These are phyloP conservation scores for Drosera capensis DNA, from an alignment of 148 eudicot genomes.

Conservation along the genomic window DNA sequence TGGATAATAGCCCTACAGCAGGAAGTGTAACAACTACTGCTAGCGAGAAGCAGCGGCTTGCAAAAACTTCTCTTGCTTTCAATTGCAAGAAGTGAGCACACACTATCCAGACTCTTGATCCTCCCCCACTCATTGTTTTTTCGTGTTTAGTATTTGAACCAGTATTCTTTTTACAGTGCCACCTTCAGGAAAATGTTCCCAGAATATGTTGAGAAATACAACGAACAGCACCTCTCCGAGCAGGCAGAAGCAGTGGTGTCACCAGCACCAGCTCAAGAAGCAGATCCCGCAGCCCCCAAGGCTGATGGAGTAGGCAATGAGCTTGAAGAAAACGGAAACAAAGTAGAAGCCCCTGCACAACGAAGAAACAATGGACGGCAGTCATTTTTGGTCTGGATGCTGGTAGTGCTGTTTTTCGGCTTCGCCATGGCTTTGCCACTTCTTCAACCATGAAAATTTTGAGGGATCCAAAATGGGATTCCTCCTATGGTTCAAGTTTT, in stretches of 20 bases:
- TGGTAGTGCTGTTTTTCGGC: conserved; percentile 54
- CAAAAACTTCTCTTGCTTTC: conserved; percentile 81
- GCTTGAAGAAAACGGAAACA: conserved; percentile 13
- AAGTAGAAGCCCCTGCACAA: conserved; percentile 23
- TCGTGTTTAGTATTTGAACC: not conserved
- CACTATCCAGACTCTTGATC: not conserved
- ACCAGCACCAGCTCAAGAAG: conserved; percentile 15
- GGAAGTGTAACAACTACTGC: conserved; percentile 80
- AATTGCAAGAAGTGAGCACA: conserved; percentile 75
- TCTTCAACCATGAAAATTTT: conserved; percentile 53
- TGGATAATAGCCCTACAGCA: conserved; percentile 90
- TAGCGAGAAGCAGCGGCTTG: conserved; percentile 69
- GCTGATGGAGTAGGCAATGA: conserved; percentile 20
- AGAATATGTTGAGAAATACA: conserved; percentile 74
- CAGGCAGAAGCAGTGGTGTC: conserved; percentile 22
- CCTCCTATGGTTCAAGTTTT: too few species aligned
- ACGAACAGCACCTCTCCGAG: conserved; percentile 35
- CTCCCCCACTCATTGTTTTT: not conserved
- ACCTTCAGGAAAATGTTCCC: conserved; percentile 85
- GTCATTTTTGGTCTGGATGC: conserved; percentile 60
- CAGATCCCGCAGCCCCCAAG: conserved; percentile 13
- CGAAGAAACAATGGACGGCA: conserved; percentile 26
- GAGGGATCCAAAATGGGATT: not conserved
- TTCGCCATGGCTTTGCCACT: conserved; percentile 79
- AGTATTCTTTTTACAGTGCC: conserved; percentile 21